Conservation (phyloP, 495 filamentous ascomycete species). For the Tuber aestivum region DNA sequence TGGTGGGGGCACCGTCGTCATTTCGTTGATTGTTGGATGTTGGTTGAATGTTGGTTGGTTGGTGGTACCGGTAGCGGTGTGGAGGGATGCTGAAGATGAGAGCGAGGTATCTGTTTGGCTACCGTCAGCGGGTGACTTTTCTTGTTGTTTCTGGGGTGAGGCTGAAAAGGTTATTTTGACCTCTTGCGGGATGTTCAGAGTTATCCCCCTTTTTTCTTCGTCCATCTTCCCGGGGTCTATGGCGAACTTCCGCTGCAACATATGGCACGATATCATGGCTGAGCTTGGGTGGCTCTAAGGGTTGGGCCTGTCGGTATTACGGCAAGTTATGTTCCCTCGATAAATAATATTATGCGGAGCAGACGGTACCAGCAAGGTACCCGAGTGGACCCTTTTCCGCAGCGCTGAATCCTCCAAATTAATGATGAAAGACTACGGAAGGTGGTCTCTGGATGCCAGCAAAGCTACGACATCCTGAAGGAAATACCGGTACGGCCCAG, state of each 20-base stretch:
- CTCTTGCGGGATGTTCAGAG: background rate
- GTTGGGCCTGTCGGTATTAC: background rate
- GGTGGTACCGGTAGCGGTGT: background rate
- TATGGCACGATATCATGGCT: background rate
- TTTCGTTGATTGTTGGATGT: background rate
- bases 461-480: background rate
- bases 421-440: background rate
- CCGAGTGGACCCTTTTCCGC: background rate
- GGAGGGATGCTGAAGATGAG: background rate
- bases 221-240: background rate
- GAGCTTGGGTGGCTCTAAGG: background rate
- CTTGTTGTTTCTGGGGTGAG: background rate
- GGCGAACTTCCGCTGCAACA: background rate
- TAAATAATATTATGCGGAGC: background rate
- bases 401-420: background rate
- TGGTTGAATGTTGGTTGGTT: background rate
- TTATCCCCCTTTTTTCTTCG: background rate
- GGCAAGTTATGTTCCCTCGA: background rate
- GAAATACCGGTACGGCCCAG: background rate
- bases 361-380: background rate
- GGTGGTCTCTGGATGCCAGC: background rate
- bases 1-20: constrained; percentile 16
- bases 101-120: background rate
- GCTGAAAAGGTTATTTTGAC: constrained; percentile 3
- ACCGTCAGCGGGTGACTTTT: background rate